Percentiles rank a stretch among this genome's conserved stretches.
Conservation (phyloP, 441 rosid genomes). For the Arabidopsis hybrid region DNA sequence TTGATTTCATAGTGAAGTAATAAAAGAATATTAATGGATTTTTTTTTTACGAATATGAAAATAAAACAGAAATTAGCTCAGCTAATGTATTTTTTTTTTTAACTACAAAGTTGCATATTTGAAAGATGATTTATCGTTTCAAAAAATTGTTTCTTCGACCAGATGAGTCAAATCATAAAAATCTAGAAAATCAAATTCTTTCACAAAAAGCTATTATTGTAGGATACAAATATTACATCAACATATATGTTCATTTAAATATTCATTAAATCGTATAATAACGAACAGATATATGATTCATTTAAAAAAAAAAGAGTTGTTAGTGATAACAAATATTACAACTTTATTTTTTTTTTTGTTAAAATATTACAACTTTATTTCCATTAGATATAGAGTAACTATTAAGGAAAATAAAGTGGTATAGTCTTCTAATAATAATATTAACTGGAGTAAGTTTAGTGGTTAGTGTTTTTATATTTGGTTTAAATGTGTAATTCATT, state of each 20-base stretch:
- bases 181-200: not conserved
- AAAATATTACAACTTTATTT: no score
- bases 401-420: no score
- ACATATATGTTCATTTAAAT: not conserved
- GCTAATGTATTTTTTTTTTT: not conserved
- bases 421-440: no score
- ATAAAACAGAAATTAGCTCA: not conserved
- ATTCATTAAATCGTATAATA: not conserved
- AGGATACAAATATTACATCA: not conserved
- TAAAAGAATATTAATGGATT: constrained; percentile 1
- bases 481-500: no score
- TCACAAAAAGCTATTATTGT: not conserved
- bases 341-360: no score
- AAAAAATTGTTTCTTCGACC: not conserved
- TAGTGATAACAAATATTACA: no score
- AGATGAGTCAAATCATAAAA: not conserved
- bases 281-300: no score
- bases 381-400: no score
- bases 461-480: no score
- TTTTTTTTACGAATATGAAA: not conserved
- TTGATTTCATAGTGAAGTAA: constrained; percentile 20
- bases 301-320: no score
- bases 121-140: not conserved
- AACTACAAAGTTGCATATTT: not conserved
- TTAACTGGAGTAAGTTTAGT: no score